phyloP scores from a whole-genome alignment of 1,284 basidiomycete genomes.

The Vanrija humicola region DNA sequence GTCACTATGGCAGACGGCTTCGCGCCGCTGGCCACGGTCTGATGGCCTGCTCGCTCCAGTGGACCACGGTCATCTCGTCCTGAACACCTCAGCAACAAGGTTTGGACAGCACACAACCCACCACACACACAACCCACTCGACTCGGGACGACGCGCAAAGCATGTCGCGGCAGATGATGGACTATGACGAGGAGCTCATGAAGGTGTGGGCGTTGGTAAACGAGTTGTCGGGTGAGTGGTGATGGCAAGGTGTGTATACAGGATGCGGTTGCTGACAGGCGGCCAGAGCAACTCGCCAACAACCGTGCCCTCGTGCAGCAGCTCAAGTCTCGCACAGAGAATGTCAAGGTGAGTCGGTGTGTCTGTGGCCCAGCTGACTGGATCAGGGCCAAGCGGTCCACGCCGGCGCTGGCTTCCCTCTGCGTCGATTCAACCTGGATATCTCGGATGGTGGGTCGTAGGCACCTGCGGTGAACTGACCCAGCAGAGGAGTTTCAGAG shows the following conservation, averaged over 20 bases:
- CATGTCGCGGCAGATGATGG: conserved; percentile 27
- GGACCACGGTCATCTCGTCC: too few species aligned
- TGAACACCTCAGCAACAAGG: too few species aligned
- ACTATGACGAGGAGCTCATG: conserved; percentile 62
- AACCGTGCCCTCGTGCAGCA: conserved; percentile 74
- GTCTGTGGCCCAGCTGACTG: not conserved
- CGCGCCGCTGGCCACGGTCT: too few species aligned
- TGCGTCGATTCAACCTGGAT: conserved; percentile 90
- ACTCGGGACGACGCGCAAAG: not conserved
- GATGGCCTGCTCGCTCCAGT: too few species aligned
- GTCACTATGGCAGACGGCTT: not conserved
- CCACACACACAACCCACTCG: not conserved
- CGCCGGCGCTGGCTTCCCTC: conserved; percentile 69
- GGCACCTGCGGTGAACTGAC: not conserved
- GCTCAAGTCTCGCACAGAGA: conserved; percentile 67
- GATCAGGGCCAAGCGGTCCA: conserved; percentile 72
- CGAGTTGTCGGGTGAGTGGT: conserved; percentile 57
- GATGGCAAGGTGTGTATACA: not conserved
- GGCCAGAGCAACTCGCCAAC: conserved; percentile 72
- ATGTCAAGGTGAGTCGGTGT: conserved; percentile 65
- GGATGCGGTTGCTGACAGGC: not conserved
- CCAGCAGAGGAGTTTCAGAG: conserved; percentile 81
- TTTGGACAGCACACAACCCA: not conserved
- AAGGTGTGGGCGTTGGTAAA: conserved; percentile 73
- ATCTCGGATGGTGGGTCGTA: conserved; percentile 68